phyloP scores from a whole-genome alignment of 306 rosid species.

The Herpetospermum pedunculosum region DNA sequence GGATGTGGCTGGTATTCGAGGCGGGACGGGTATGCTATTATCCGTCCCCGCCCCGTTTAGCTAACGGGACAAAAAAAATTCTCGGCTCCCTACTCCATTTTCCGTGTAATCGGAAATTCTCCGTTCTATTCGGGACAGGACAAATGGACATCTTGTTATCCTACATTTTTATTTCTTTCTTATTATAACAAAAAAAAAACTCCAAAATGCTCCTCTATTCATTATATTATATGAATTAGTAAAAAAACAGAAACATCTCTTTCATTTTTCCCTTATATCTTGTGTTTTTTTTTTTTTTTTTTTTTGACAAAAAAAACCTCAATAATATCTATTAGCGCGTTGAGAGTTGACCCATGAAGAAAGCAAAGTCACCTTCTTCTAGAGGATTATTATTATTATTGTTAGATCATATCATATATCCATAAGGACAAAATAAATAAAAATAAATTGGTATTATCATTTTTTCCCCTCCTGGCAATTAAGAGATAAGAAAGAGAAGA shows the following conservation, averaged over 20 bases:
- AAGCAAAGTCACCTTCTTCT: not conserved
- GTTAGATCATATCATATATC: not conserved
- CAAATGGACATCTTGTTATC: no score
- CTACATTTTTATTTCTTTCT: no score
- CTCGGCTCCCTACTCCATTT: no score
- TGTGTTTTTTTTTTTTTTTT: not conserved
- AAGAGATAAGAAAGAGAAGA: not conserved
- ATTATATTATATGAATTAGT: not conserved
- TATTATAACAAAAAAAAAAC: no score
- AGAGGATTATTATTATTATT: not conserved
- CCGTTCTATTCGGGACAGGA: no score
- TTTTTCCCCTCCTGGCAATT: not conserved
- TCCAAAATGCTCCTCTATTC: no score
- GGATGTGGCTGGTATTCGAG: no score
- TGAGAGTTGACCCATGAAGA: slow-evolving; percentile 1
- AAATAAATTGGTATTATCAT: not conserved
- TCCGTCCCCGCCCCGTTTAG: no score
- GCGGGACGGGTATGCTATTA: no score
- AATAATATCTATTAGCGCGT: not conserved
- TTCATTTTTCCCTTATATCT: not conserved
- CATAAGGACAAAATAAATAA: not conserved
- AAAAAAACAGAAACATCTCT: not conserved
- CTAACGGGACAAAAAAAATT: no score
- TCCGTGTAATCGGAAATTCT: no score
- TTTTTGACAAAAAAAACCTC: not conserved